phyloP scores from a whole-genome alignment of 1,284 basidiomycete species.

The Marasmius oreades region DNA sequence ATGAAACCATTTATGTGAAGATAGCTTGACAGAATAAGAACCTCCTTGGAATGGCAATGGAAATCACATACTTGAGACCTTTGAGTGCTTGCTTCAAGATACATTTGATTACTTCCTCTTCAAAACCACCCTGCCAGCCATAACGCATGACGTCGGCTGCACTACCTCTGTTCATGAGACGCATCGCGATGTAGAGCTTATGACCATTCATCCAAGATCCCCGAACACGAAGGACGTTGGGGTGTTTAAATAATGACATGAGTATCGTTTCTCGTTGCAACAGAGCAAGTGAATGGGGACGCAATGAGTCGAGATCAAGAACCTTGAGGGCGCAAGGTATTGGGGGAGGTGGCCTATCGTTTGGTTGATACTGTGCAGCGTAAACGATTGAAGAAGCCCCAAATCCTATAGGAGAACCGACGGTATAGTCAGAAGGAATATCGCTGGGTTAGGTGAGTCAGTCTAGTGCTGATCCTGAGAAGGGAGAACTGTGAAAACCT shows the following conservation, averaged over 20 bases:
- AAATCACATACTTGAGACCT: slow-evolving; percentile 67
- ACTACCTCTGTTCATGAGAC: slow-evolving; percentile 87
- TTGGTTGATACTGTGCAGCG: slow-evolving; percentile 61
- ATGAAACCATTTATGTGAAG: slow-evolving; percentile 88
- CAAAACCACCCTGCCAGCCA: slow-evolving; percentile 81
- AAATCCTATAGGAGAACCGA: slow-evolving; percentile 76
- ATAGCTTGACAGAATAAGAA: slow-evolving; percentile 45
- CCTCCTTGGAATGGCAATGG: background rate
- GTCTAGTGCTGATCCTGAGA: slow-evolving; percentile 9
- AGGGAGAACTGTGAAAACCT: slow-evolving; percentile 42
- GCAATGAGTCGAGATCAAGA: slow-evolving; percentile 79
- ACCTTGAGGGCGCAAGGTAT: slow-evolving; percentile 83
- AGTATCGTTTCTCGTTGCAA: slow-evolving; percentile 84
- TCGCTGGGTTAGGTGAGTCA: slow-evolving; percentile 43
- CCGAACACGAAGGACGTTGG: slow-evolving; percentile 86
- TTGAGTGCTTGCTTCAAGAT: slow-evolving; percentile 81
- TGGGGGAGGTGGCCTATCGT: slow-evolving; percentile 27
- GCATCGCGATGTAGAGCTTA: slow-evolving; percentile 82
- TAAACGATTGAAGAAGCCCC: slow-evolving; percentile 89
- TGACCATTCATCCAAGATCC: slow-evolving; percentile 85
- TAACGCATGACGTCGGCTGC: slow-evolving; percentile 86
- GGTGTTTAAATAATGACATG: slow-evolving; percentile 92
- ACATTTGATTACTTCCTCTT: slow-evolving; percentile 82
- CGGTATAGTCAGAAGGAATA: slow-evolving; percentile 63
- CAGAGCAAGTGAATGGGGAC: slow-evolving; percentile 61